Conservation (phyloP, 2,329 filamentous ascomycete genomes). For the Xylariaceae sp. region DNA sequence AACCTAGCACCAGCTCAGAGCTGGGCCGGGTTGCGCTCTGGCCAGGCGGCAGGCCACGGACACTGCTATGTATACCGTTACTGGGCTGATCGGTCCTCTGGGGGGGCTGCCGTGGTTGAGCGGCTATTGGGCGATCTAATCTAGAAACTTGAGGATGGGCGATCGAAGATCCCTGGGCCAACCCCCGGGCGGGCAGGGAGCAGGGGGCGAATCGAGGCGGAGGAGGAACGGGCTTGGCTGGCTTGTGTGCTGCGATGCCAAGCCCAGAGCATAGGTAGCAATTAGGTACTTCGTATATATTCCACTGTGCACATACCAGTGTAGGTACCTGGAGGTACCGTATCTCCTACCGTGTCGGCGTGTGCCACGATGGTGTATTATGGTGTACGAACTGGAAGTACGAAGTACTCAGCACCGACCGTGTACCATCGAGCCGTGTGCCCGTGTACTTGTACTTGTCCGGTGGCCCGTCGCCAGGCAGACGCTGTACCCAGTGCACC, state of each 20-base stretch:
- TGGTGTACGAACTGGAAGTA: too few relatives aligned
- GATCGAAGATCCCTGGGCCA: conserved; percentile 15
- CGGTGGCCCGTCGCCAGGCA: conserved; percentile 7
- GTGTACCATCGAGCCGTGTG: neutral
- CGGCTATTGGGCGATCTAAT: conserved; percentile 19
- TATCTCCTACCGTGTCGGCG: too few relatives aligned
- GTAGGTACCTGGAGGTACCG: too few relatives aligned
- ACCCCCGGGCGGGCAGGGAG: conserved; percentile 8
- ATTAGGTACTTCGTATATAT: neutral
- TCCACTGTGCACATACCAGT: neutral
- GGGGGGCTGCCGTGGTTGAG: neutral
- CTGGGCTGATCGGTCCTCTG: conserved; percentile 5
- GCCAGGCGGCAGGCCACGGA: conserved; percentile 13
- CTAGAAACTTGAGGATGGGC: neutral
- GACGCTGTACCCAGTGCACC: conserved; percentile 4
- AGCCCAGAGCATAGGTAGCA: too few relatives aligned
- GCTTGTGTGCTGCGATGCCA: neutral
- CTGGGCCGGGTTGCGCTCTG: conserved; percentile 12
- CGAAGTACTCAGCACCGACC: neutral
- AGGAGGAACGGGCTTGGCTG: neutral
- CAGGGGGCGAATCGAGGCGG: neutral
- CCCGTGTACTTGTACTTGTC: conserved; percentile 4
- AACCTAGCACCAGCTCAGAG: too few relatives aligned
- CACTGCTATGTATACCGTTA: conserved; percentile 5
- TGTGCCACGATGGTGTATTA: neutral